Base-by-base conservation (phyloP, 2,329 filamentous ascomycete species). In the Furcasterigmium furcatum region DNA sequence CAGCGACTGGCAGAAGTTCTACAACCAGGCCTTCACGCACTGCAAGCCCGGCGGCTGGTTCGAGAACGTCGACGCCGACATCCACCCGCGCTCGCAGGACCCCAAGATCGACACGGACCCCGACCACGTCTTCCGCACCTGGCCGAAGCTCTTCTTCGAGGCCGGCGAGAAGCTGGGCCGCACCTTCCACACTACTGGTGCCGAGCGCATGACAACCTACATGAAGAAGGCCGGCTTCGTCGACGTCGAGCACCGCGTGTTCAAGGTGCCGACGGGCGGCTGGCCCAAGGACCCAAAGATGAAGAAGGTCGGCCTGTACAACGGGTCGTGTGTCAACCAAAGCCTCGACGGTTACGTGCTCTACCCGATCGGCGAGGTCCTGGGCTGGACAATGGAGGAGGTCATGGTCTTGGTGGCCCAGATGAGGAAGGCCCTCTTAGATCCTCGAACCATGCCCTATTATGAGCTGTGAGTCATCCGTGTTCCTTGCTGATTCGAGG, bases 1-100 rank as follows among this genome's bases (percentile, higher is more conserved):
- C 42, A 61, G 68, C 1, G 76, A 80, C 49, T 82, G 77, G 59
- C 67, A 70, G 14, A 67, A 67, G 34, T 56, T 82, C 14, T 67
- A 80, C 46, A 61, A 64, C 9, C 72, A 74, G 42, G 60, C 72
- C 1, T 72, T 65, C 49, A 67, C 63, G 51, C 72, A 73, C 47
- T 63, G 74, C 19, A 67, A 68, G 47, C 73, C 75, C 0, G 74
- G 75, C 14, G 77, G 71, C 14, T 57, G 52, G 47, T 34, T 57
- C n/a, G 55, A 59, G 44, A 41, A 53, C 30, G 44, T 52, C 14
- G 50, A 58, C 35, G 22, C 46, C 3, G 52, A 52, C 16, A 54
- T 54, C 13, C 22, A 21, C 22, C 22, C 38, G 13, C 38, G 38
- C n/a, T 16, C 21, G 21, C 21, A 40, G 22, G 25, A 40, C 14